phyloP scores from a whole-genome alignment of 2,329 filamentous ascomycete genomes.

The Colletotrichum sansevieriae region DNA sequence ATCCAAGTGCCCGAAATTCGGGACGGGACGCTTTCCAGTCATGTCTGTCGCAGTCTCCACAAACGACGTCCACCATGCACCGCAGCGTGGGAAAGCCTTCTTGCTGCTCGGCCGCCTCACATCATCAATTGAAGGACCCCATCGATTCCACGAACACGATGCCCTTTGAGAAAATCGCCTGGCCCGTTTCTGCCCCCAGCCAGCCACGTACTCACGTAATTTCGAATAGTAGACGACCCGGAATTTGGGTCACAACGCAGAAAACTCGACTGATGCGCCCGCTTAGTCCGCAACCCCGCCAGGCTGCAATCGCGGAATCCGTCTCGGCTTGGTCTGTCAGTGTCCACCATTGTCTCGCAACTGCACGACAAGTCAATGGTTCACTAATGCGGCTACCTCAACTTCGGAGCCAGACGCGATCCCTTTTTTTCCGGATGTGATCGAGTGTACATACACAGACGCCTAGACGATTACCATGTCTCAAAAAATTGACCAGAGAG shows the following conservation, averaged over 20 bases:
- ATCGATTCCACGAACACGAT: conserved; percentile 1
- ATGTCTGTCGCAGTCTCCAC: conserved; percentile 27
- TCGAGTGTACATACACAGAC: background rate
- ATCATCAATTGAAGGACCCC: conserved; percentile 16
- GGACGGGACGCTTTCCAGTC: conserved; percentile 32
- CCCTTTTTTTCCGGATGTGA: background rate
- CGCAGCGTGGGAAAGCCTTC: background rate
- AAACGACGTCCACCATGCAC: conserved; percentile 11
- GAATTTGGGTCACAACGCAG: conserved; percentile 20
- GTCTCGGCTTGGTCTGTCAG: conserved; percentile 4
- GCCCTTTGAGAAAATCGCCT: conserved; percentile 4
- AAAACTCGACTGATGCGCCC: conserved; percentile 5
- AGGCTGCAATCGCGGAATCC: conserved; percentile 1
- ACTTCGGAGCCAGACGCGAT: background rate
- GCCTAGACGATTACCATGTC: background rate
- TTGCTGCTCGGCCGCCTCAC: conserved; percentile 4
- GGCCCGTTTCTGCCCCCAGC: background rate
- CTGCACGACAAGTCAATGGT: background rate
- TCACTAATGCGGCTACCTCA: background rate
- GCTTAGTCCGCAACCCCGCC: conserved; percentile 2
- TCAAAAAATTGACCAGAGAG: background rate
- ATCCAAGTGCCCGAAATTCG: conserved; percentile 36
- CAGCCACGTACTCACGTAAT: conserved; percentile 8
- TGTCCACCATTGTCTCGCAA: conserved; percentile 1
- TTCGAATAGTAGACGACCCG: conserved; percentile 13